Base-by-base conservation (phyloP, 371 early-diverging fungal species). In the Gilbertella persicaria region DNA sequence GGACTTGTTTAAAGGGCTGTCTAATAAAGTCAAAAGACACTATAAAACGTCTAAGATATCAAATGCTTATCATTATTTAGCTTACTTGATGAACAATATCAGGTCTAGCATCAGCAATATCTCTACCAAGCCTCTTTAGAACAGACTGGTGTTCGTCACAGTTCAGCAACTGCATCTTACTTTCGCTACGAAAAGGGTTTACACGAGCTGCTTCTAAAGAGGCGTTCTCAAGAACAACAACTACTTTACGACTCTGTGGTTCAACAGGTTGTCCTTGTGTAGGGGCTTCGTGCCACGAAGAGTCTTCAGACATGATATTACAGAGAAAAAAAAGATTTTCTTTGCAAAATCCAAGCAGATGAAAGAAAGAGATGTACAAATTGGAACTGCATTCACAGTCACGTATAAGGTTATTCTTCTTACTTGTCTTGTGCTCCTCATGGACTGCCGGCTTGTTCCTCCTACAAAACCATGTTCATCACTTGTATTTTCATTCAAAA, bases 1-100 rank as follows among this genome's bases (percentile, higher is more conserved):
- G 5, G 99, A 90, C 70, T 97, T 97, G 83, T 98, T 98, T 58
- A 99, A 74, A n/a, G 99, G 99, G 54, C 91, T 91, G 78, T 99
- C 99, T 26, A 99, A 79, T 28, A 99, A 84, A 13, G 96, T 91
- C 55, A 99, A 77, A 37, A 99, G 83, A 67, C 97, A 97, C 90
- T 97, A 66, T 13, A 17, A 41, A 49, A 38, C 19, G 37, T 40
- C 43, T 21, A 38, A 5, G 19, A 28, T 20, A 35, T 23, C 9
- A 40, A 21, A 19, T 30, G 33, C 17, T 36, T 16, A 24, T 20
- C 14, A 1, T 35, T 38, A 30, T 4, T 36, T 26, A 17, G 13
- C 42, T 56, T 79, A 89, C 91, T 79, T 96, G 98, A 71, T 98
- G 98, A 9, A 97, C 93, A 67, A 98, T 98, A 70, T 98, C 99